These are phyloP conservation scores for Salix udensis DNA, from an alignment of 345 rosid genomes.

Conservation along the genomic window DNA sequence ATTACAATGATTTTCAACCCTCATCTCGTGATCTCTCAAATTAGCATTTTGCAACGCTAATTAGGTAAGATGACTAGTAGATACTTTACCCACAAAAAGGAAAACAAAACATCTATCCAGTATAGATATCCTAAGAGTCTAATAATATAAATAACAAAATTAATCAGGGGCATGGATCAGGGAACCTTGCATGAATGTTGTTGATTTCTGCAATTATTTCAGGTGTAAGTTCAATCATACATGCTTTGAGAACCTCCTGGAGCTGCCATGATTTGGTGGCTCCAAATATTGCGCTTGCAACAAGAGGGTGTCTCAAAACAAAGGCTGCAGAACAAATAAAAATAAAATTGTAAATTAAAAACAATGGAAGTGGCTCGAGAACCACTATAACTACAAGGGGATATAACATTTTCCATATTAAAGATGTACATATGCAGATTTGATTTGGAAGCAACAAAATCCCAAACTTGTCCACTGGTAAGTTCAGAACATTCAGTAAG, in stretches of 20 bases:
- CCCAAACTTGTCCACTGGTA: background rate
- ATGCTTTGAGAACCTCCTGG: conserved; percentile 34
- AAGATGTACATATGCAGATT: background rate
- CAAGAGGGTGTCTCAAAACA: conserved; percentile 21
- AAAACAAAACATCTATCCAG: no score
- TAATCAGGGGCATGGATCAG: conserved; percentile 52
- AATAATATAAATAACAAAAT: background rate
- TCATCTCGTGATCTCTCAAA: no score
- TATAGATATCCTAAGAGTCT: no score
- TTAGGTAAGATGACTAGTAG: no score
- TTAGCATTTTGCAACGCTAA: no score
- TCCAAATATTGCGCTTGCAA: conserved; percentile 49
- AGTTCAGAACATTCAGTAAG: background rate
- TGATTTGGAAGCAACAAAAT: background rate
- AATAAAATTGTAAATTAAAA: no score
- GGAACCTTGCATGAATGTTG: conserved; percentile 40
- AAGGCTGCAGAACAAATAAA: no score
- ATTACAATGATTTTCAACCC: no score
- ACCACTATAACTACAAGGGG: background rate
- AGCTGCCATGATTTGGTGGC: conserved; percentile 52
- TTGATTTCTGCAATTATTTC: conserved; percentile 40
- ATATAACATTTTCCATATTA: background rate
- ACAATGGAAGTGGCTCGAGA: background rate
- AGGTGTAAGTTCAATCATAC: conserved; percentile 36
- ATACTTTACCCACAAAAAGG: no score